Percentiles rank a stretch among this genome's conserved stretches.
phyloP scores from a whole-genome alignment of 306 rosid genomes.

The apple (Malus domestica) region DNA sequence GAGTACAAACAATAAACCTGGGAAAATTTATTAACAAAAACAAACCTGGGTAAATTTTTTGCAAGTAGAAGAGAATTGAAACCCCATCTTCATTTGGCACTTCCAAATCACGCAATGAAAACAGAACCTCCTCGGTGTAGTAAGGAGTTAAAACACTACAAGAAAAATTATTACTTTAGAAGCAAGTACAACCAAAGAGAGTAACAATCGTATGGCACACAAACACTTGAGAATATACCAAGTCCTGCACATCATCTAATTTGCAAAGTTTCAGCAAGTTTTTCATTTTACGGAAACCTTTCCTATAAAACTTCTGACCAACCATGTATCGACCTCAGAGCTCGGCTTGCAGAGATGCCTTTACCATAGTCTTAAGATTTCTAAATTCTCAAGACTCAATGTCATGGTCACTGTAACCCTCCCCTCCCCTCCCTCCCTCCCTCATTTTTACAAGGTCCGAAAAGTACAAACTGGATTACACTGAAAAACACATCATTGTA shows the following conservation, averaged over 20 bases:
- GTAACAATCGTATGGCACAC: neutral
- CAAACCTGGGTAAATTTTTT: slow-evolving; percentile 90
- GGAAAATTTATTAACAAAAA: neutral
- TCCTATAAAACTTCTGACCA: neutral
- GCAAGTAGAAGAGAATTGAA: slow-evolving; percentile 86
- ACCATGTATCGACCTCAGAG: neutral
- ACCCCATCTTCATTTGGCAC: slow-evolving; percentile 87
- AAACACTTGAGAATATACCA: neutral
- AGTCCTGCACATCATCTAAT: neutral
- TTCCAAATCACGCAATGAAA: slow-evolving; percentile 68
- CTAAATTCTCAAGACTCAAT: neutral
- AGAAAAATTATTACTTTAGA: slow-evolving; percentile 7
- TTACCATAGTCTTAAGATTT: neutral
- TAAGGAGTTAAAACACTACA: slow-evolving; percentile 91
- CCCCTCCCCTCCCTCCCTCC: neutral
- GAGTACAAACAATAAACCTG: slow-evolving; percentile 33
- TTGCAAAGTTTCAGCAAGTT: neutral
- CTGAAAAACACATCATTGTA: neutral
- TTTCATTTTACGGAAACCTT: neutral
- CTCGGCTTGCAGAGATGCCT: neutral
- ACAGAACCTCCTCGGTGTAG: slow-evolving; percentile 91
- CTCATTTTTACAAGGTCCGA: neutral
- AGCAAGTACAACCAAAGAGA: neutral
- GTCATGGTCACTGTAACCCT: neutral
- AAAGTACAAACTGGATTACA: neutral